phyloP scores from a whole-genome alignment of 148 eudicot species.

The Simmondsia chinensis region DNA sequence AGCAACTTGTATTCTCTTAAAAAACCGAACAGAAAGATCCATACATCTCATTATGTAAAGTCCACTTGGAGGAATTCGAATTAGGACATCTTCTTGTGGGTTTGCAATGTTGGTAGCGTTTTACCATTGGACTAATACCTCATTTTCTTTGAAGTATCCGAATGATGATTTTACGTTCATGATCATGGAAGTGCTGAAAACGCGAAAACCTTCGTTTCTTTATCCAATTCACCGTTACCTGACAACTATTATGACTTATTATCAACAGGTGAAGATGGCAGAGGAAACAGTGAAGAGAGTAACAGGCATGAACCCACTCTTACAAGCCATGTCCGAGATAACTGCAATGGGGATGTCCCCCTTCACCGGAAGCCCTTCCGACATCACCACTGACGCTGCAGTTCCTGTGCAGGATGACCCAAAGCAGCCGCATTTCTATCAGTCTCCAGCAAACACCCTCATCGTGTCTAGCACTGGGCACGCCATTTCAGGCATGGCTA shows the following conservation, averaged over 20 bases:
- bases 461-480: slow-evolving; percentile 26
- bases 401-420: slow-evolving; percentile 64
- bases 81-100: no score
- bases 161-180: no score
- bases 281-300: slow-evolving; percentile 91
- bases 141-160: no score
- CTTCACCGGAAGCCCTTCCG: slow-evolving; percentile 53
- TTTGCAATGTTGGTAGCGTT: no score
- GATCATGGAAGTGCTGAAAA: no score
- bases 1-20: no score
- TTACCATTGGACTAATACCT: no score
- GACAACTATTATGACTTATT: no score
- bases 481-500: slow-evolving; percentile 33
- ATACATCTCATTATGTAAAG: no score
- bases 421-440: slow-evolving; percentile 48
- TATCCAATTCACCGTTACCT: no score
- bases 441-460: slow-evolving; percentile 27
- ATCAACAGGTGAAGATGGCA: slow-evolving; percentile 87
- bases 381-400: slow-evolving; percentile 60
- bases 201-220: background rate
- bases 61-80: no score
- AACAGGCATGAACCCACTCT: slow-evolving; percentile 73
- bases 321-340: slow-evolving; percentile 84
- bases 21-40: no score
- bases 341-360: slow-evolving; percentile 56